Evolutionary conservation across 2,329 filamentous ascomycete genomes (phyloP), one percentile per base, ranked within the genome.

Genomic region (Diaporthe sp.): DNA sequence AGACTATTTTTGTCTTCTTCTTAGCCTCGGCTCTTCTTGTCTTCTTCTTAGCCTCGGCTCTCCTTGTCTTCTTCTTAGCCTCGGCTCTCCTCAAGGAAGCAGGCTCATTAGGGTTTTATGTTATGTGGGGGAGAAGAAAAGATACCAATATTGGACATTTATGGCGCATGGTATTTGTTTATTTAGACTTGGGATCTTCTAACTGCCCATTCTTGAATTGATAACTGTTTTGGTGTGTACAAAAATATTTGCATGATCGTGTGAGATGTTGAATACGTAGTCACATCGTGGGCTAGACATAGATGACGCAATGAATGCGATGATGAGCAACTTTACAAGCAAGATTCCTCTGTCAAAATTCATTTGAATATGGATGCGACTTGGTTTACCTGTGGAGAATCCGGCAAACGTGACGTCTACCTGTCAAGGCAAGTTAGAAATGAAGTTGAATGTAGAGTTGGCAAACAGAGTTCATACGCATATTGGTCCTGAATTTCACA

Each of bases 141-240:
- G 56, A 71, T 63, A 71, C 56, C 70, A 53, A 71, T 32, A n/a
- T 47, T 39, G 59, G 70, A 68, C 56, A 71, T 71, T 44, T 71
- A 4, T 30, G 47, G 70, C 56, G 56, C 44, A 53, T 44, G 35
- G 25, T 25, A 30, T 61, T 35, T 55, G 2, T 22, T 44, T 32
- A 63, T 63, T 55, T 65, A 59, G 13, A 42, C 42, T 25, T 63
- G 19, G 7, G 17, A 22, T 32, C 32, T 32, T 25, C 4, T 37
- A 17, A 25, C 47, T 27, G n/a, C n/a, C 27, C 2, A 53, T 8
- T 53, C 2, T 30, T 25, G 30, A 35, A 44, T 55, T 42, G 25
- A 17, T 63, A 37, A 39, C 32, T 27, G 15, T 42, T 30, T n/a
- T 19, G 35, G 30, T 37, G 25, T 63, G 8, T 63, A 71, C 56